Percentiles rank a stretch among this genome's conserved stretches.
These are phyloP conservation scores for Murraya paniculata DNA, from an alignment of 345 rosid genomes.

Conservation along the genomic window DNA sequence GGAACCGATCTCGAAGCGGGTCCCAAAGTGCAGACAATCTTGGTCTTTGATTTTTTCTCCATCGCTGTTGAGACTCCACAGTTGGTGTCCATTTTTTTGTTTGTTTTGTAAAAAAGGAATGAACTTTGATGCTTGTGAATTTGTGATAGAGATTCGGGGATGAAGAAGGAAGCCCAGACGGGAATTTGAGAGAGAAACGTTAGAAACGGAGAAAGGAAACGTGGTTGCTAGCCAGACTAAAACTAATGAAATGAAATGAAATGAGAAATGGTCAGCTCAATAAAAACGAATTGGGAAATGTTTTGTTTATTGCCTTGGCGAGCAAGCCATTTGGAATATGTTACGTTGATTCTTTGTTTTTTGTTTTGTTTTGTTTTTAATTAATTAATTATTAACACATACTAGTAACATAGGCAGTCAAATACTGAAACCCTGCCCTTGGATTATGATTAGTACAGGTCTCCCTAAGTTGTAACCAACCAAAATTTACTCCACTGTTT, in stretches of 20 bases:
- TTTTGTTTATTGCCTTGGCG: not conserved
- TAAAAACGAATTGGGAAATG: not conserved
- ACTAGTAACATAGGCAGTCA: no score
- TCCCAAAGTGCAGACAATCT: slow-evolving; percentile 95
- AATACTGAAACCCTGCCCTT: no score
- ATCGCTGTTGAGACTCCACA: not conserved
- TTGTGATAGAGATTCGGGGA: not conserved
- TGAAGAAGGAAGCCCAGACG: not conserved
- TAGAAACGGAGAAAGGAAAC: not conserved
- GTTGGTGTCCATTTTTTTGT: not conserved
- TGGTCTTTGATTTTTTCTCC: slow-evolving; percentile 78
- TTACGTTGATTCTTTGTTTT: not conserved
- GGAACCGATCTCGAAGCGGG: slow-evolving; percentile 83
- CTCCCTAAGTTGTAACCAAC: no score
- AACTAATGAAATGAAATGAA: not conserved
- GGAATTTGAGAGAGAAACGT: not conserved
- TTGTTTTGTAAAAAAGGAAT: not conserved
- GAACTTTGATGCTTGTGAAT: not conserved
- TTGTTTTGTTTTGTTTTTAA: not conserved
- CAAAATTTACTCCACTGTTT: no score
- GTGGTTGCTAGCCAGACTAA: not conserved
- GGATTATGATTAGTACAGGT: no score
- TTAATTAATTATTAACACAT: no score
- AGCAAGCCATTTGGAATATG: not conserved
- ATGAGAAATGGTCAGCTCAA: not conserved